Evolutionary conservation across 73 alveolate genomes (phyloP).

Genomic region (Symbiodinium natans): DNA sequence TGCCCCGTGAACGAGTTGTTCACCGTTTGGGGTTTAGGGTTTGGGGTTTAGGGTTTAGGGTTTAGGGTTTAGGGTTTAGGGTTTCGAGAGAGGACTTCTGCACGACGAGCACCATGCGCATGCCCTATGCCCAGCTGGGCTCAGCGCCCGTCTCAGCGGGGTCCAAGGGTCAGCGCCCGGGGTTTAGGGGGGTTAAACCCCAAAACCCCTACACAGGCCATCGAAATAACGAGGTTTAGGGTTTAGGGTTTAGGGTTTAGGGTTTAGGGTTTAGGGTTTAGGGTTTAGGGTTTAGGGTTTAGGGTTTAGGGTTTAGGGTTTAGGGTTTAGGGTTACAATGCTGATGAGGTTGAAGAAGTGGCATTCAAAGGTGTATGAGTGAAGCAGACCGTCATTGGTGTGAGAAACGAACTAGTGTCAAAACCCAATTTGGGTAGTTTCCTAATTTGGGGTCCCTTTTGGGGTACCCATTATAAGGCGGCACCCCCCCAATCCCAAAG

Average conservation of each 20-base stretch:
- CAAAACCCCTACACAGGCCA: too few relatives aligned
- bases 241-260: background rate
- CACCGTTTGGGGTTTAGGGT: background rate
- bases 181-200: background rate
- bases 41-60: background rate
- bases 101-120: constrained; percentile 29
- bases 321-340: too few relatives aligned
- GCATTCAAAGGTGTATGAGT: too few relatives aligned
- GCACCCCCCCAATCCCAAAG: too few relatives aligned
- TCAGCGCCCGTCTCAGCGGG: background rate
- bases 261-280: background rate
- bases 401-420: too few relatives aligned
- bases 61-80: background rate
- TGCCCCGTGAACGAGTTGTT: too few relatives aligned
- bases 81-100: constrained; percentile 21
- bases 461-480: too few relatives aligned
- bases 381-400: too few relatives aligned
- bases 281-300: background rate
- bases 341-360: too few relatives aligned
- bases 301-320: too few relatives aligned
- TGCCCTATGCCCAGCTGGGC: constrained; percentile 91
- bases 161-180: background rate
- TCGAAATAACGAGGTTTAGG: background rate
- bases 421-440: too few relatives aligned
- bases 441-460: too few relatives aligned